A percentile compares a stretch with the other conserved stretches of the same genome.
These are phyloP conservation scores for Arthrinium puccinioides DNA, from an alignment of 2,329 filamentous ascomycete genomes.

Conservation along the genomic window DNA sequence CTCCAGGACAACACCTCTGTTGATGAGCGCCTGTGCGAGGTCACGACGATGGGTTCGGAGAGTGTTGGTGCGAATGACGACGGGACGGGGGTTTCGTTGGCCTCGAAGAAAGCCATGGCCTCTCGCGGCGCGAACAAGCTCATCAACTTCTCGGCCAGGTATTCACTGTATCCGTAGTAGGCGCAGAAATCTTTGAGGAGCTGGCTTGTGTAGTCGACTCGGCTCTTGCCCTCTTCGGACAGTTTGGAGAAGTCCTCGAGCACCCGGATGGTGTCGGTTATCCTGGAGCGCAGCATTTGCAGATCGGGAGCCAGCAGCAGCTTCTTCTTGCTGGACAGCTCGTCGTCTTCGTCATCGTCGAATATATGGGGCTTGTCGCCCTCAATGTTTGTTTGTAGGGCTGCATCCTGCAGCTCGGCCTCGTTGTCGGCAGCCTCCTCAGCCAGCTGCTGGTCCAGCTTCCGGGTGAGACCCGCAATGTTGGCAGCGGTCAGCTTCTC, in stretches of 20 bases:
- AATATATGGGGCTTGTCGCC: constrained; percentile 71
- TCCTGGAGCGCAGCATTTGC: constrained; percentile 77
- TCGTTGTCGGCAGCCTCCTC: constrained; percentile 77
- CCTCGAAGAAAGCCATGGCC: constrained; percentile 96
- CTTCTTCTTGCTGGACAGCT: constrained; percentile 47
- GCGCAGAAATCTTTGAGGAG: constrained; percentile 87
- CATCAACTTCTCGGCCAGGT: constrained; percentile 92
- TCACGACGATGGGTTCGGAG: constrained; percentile 70
- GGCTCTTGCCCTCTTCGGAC: constrained; percentile 70
- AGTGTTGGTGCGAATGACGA: constrained; percentile 96
- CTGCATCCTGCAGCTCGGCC: constrained; percentile 76
- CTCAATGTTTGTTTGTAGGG: constrained; percentile 88
- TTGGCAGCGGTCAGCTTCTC: constrained; percentile 92
- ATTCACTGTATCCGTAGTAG: constrained; percentile 95
- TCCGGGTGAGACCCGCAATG: constrained; percentile 83
- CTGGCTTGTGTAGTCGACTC: constrained; percentile 81
- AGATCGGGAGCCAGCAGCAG: constrained; percentile 77
- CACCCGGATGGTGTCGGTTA: constrained; percentile 89
- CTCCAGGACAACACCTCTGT: constrained; percentile 91
- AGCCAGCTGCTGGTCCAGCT: constrained; percentile 70
- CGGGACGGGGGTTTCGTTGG: constrained; percentile 90
- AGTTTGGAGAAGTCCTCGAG: constrained; percentile 82
- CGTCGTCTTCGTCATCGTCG: constrained; percentile 51
- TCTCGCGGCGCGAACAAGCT: constrained; percentile 87
- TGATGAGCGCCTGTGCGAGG: constrained; percentile 80